These are phyloP conservation scores for Hemileia vastatrix DNA, from an alignment of 1,284 basidiomycete species.

Conservation along the genomic window DNA sequence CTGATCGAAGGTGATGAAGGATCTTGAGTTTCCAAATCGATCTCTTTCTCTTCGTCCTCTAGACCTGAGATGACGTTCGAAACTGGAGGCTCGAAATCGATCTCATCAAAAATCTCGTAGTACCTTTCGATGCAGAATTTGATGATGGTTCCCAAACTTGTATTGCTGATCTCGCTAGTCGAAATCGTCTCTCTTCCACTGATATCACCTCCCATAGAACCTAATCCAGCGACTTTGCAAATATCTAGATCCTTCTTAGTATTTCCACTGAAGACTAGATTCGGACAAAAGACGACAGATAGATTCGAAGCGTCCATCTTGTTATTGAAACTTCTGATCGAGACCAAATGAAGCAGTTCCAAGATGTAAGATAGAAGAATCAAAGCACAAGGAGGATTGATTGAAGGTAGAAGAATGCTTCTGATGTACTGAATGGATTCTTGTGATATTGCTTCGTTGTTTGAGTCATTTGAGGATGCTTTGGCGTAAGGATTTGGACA, in stretches of 20 bases:
- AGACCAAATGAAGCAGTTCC: conserved; percentile 65
- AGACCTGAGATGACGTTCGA: conserved; percentile 46
- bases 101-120: conserved; percentile 72
- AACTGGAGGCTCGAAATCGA: conserved; percentile 59
- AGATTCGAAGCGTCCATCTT: conserved; percentile 75
- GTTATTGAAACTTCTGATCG: conserved; percentile 56
- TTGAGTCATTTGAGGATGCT: background rate
- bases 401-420: conserved; percentile 58
- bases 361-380: conserved; percentile 62
- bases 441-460: conserved; percentile 52
- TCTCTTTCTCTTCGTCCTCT: conserved; percentile 5
- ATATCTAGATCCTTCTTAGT: conserved; percentile 32
- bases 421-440: too few relatives aligned
- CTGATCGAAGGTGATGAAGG: background rate
- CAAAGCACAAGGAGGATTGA: conserved; percentile 58
- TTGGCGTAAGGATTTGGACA: conserved; percentile 58
- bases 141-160: conserved; percentile 61
- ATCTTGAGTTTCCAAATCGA: background rate
- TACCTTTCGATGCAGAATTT: conserved; percentile 68
- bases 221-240: conserved; percentile 59
- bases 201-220: conserved; percentile 60
- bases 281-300: conserved; percentile 65
- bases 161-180: conserved; percentile 47
- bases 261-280: conserved; percentile 50
- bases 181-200: conserved; percentile 45